phyloP scores from a whole-genome alignment of 805 yeast genomes.

The Groenewaldozyma tartarivorans region DNA sequence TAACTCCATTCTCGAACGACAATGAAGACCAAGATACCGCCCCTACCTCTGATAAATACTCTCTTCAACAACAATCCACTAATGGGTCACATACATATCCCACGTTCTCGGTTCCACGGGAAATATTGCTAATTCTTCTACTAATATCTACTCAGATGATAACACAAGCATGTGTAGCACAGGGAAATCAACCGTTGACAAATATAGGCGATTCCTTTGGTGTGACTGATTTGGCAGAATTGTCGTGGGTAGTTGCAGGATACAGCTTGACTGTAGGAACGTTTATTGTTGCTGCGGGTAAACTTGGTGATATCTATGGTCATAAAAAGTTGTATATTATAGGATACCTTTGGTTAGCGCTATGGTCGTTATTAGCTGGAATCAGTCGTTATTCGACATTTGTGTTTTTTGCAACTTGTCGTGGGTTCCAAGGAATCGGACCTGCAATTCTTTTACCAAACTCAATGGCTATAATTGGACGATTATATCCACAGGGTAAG shows the following conservation, averaged over 20 bases:
- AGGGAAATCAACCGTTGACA: slow-evolving; percentile 23
- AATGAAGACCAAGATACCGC: too few relatives aligned
- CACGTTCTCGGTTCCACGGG: slow-evolving; percentile 5
- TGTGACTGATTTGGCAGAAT: slow-evolving; percentile 24
- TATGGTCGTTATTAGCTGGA: slow-evolving; percentile 58
- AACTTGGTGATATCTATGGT: slow-evolving; percentile 66
- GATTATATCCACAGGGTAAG: slow-evolving; percentile 37
- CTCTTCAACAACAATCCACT: too few relatives aligned
- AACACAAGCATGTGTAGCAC: slow-evolving; percentile 31
- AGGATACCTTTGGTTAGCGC: slow-evolving; percentile 46
- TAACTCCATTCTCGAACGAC: too few relatives aligned
- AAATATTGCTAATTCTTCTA: slow-evolving; percentile 20
- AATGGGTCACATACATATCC: neutral
- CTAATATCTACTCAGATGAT: slow-evolving; percentile 28
- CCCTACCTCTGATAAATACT: too few relatives aligned
- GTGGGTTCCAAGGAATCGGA: slow-evolving; percentile 61
- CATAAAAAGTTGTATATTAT: slow-evolving; percentile 41
- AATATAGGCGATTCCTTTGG: slow-evolving; percentile 26
- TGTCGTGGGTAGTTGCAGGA: slow-evolving; percentile 61
- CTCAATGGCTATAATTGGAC: slow-evolving; percentile 43
- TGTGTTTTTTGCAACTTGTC: slow-evolving; percentile 28
- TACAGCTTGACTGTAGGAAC: slow-evolving; percentile 67
- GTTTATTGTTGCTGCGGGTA: slow-evolving; percentile 57
- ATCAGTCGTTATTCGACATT: slow-evolving; percentile 38
- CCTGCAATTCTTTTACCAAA: slow-evolving; percentile 51